Evolutionary conservation across 306 rosid genomes (phyloP).

Genomic region (Quercus robur): DNA sequence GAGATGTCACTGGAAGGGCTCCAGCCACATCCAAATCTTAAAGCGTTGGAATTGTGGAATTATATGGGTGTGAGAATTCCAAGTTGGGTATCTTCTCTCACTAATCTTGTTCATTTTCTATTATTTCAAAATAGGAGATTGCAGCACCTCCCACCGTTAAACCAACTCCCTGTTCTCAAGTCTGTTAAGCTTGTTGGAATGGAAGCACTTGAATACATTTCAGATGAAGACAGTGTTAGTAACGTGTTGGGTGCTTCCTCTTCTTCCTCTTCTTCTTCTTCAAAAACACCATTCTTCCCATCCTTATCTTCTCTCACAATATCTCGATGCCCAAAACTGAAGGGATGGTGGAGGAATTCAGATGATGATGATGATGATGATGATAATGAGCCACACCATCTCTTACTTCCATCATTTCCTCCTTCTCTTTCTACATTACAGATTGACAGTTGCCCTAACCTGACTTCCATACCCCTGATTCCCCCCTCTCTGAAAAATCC

Average conservation of each 20-base stretch:
- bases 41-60: not conserved
- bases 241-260: too few relatives aligned
- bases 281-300: too few relatives aligned
- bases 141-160: not conserved
- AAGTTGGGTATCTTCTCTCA: not conserved
- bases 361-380: too few relatives aligned
- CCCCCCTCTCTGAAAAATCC: too few relatives aligned
- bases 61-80: not conserved
- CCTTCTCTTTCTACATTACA: fast-evolving
- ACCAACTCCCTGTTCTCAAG: not conserved
- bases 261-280: too few relatives aligned
- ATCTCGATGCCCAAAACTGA: too few relatives aligned
- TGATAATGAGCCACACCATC: too few relatives aligned
- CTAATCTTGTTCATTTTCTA: not conserved
- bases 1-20: not conserved
- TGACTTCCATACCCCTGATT: too few relatives aligned
- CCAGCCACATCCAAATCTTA: not conserved
- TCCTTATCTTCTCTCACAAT: too few relatives aligned
- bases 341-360: too few relatives aligned
- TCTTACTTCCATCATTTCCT: too few relatives aligned
- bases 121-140: fast-evolving
- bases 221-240: not conserved
- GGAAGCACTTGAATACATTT: constrained; percentile 3
- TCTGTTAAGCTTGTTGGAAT: fast-evolving
- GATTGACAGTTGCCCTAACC: fast-evolving